phyloP scores from a whole-genome alignment of 2,329 filamentous ascomycete species.

The Aspergillus clavatus region DNA sequence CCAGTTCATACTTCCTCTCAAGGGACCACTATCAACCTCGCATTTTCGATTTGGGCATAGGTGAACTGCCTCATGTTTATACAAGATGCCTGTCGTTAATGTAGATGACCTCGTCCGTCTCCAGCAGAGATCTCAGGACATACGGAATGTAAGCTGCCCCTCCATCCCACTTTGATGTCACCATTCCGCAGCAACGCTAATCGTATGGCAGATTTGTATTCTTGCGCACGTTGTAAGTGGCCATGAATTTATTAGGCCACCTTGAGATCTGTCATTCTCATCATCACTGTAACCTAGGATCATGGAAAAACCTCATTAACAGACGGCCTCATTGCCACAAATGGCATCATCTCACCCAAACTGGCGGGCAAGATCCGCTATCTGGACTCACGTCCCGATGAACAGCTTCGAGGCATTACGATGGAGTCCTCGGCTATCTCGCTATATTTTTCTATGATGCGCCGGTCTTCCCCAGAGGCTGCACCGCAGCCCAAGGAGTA shows the following conservation, averaged over 20 bases:
- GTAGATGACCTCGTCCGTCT: conserved; percentile 86
- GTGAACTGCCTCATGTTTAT: conserved; percentile 7
- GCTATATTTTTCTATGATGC: conserved; percentile 86
- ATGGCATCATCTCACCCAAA: conserved; percentile 98
- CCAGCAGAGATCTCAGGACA: conserved; percentile 79
- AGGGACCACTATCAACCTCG: conserved; percentile 12
- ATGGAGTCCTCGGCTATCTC: conserved; percentile 99
- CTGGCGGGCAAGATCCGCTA: conserved; percentile 97
- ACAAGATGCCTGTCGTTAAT: conserved; percentile 81
- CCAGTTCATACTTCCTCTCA: conserved; percentile 8
- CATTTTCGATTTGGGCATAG: conserved; percentile 1
- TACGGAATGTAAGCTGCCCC: conserved; percentile 72
- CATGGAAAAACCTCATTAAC: conserved; percentile 98
- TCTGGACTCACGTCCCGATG: conserved; percentile 90
- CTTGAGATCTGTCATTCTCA: conserved; percentile 1
- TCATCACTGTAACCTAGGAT: conserved; percentile 51
- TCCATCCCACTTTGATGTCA: conserved; percentile 28
- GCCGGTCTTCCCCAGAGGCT: conserved; percentile 64
- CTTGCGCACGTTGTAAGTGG: conserved; percentile 76
- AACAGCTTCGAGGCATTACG: conserved; percentile 94
- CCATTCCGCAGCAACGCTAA: conserved; percentile 26
- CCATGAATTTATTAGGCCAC: conserved; percentile 1
- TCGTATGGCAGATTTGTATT: conserved; percentile 71
- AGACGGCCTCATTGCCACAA: conserved; percentile 92
- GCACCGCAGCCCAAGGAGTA: conserved; percentile 76